A percentile compares a stretch with the other conserved stretches of the same genome.
Conservation (phyloP, 2,329 filamentous ascomycete genomes). For the Hirsutella minnesotensis region DNA sequence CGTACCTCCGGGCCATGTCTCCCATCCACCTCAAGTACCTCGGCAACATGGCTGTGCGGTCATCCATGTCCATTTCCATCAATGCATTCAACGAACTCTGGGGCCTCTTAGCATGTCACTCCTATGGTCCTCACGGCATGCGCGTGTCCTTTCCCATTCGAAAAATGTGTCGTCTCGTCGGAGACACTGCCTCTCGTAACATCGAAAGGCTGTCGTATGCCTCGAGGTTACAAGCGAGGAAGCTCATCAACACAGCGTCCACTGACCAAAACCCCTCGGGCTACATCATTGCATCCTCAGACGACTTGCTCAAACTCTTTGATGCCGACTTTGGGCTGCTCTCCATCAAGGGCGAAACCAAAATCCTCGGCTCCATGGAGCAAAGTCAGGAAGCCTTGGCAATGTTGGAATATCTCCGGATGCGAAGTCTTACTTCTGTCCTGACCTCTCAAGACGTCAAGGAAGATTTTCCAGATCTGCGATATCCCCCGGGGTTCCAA, state of each 20-base stretch:
- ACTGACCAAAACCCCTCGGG: conserved; percentile 74
- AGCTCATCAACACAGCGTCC: conserved; percentile 76
- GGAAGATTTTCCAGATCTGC: conserved; percentile 69
- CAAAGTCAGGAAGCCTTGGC: conserved; percentile 75
- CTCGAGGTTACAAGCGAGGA: conserved; percentile 71
- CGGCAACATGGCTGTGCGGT: conserved; percentile 79
- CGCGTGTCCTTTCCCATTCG: conserved; percentile 84
- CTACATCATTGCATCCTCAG: conserved; percentile 82
- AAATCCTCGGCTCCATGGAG: conserved; percentile 64
- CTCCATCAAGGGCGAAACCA: conserved; percentile 80
- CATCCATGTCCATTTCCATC: conserved; percentile 89
- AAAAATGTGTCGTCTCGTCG: conserved; percentile 82
- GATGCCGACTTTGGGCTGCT: conserved; percentile 78
- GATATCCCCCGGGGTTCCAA: conserved; percentile 68
- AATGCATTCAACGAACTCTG: conserved; percentile 77
- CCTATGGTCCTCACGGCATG: conserved; percentile 68
- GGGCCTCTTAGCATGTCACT: conserved; percentile 80
- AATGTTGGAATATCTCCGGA: conserved; percentile 71
- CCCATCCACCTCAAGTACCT: conserved; percentile 84
- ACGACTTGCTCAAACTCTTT: conserved; percentile 73
- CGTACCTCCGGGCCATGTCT: conserved; percentile 80
- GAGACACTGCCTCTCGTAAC: conserved; percentile 75
- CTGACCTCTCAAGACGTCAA: conserved; percentile 65
- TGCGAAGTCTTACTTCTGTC: conserved; percentile 64
- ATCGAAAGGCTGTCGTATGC: conserved; percentile 83